Evolutionary conservation across 2,329 filamentous ascomycete genomes (phyloP), one percentile per base, ranked within the genome.

Genomic region (Scedosporium minutisporum): DNA sequence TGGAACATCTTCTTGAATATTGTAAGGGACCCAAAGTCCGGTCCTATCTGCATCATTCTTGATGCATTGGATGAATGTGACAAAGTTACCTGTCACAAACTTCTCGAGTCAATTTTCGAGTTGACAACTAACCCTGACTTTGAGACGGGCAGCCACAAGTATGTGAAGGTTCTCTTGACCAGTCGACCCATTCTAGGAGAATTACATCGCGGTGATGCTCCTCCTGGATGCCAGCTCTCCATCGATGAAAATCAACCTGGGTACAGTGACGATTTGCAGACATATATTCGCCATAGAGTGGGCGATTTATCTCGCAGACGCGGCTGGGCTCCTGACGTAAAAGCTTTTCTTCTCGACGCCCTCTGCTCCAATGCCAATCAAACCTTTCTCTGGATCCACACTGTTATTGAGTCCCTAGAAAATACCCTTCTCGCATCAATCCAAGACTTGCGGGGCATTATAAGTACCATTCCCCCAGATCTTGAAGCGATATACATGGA

Each of bases 51-150:
- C 44, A 63, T 76, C 33, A 71, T 76, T 18, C 66, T 76, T 29
- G 74, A 77, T 63, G 73, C 72, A 5, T 67, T 77, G 60, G 74
- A 76, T 67, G 74, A 76, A 64, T 76, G 74, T 62, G 73, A 75
- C 59, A 64, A 67, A 16, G 27, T 41, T 33, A 70, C 68, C 14
- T 64, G 70, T 59, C 61, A 65, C 4, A 59, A 66, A 7, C 67
- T 75, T 18, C 65, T 74, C 6, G 63, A 68, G 7, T 62, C 65
- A 1, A 69, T 74, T 14, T 48, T 60, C 14, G 63, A 65, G 4
- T 64, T 71, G 41, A 58, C 71, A 5, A 44, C 62, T 14, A 63
- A 63, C 16, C 62, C 64, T 38, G 48, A 25, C 6, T 58, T 61
- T n/a, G 29, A 64, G 25, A 62, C 38, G 57, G 29, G 65, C 46